phyloP scores from a whole-genome alignment of 768 basidiomycete species.

The Termitomyces sp. region DNA sequence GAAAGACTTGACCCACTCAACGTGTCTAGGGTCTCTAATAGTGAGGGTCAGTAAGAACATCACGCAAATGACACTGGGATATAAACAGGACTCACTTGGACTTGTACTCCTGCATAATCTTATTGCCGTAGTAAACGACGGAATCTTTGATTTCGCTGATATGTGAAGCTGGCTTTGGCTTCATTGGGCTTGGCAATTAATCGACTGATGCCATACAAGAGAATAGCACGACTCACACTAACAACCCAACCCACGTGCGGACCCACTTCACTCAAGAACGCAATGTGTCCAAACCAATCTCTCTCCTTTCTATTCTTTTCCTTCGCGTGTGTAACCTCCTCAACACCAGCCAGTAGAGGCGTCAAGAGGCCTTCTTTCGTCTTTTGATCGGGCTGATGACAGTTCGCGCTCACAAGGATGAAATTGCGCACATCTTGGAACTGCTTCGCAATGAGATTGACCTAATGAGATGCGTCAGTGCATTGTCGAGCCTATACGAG shows the following conservation, averaged over 20 bases:
- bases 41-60: slow-evolving; percentile 4
- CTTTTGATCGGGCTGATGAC: slow-evolving; percentile 73
- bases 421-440: slow-evolving; percentile 65
- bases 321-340: slow-evolving; percentile 73
- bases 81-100: slow-evolving; percentile 58
- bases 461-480: slow-evolving; percentile 34
- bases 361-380: slow-evolving; percentile 51
- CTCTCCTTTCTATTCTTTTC: slow-evolving; percentile 75
- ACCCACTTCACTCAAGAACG: slow-evolving; percentile 76
- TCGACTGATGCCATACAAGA: not conserved
- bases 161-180: slow-evolving; percentile 76
- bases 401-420: slow-evolving; percentile 59
- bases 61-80: not conserved
- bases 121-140: slow-evolving; percentile 82
- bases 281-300: slow-evolving; percentile 80
- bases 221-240: slow-evolving; percentile 44
- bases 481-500: not conserved
- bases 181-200: slow-evolving; percentile 16
- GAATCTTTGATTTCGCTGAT: slow-evolving; percentile 84
- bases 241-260: slow-evolving; percentile 85
- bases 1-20: slow-evolving; percentile 83
- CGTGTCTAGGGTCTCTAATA: slow-evolving; percentile 74
- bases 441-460: slow-evolving; percentile 57
- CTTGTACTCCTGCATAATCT: slow-evolving; percentile 88
- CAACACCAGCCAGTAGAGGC: slow-evolving; percentile 68